A percentile compares a stretch with the other conserved stretches of the same genome.
These are phyloP conservation scores for Aleurites moluccanus DNA, from an alignment of 441 rosid species.

Conservation along the genomic window DNA sequence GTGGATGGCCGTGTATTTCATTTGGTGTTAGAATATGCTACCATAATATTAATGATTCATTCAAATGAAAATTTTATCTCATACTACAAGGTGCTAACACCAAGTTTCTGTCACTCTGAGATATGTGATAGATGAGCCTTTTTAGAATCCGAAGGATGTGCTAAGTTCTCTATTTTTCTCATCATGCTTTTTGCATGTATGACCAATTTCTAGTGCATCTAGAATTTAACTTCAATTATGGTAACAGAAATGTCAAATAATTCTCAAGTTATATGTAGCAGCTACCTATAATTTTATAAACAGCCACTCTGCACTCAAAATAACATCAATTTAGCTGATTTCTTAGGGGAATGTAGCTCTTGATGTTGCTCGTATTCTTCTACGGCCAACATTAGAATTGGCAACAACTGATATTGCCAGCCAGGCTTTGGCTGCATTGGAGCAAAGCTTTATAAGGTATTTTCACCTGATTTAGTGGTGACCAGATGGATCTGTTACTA, in stretches of 20 bases:
- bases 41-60: not conserved
- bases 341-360: conserved; percentile 96
- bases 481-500: conserved; percentile 10
- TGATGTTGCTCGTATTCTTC: conserved; percentile 85
- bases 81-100: not conserved
- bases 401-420: conserved; percentile 78
- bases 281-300: not conserved
- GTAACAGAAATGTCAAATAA: not conserved
- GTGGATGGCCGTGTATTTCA: not conserved
- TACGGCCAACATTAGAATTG: conserved; percentile 68
- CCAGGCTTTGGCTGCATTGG: conserved; percentile 71
- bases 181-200: not conserved
- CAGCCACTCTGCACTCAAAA: not conserved
- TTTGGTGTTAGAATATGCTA: not conserved
- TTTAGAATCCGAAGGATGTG: not conserved
- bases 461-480: conserved; percentile 6
- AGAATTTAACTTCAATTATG: not conserved
- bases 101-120: not conserved
- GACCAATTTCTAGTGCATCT: not conserved
- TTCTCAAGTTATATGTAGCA: not conserved
- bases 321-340: conserved; percentile 10
- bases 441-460: conserved; percentile 80
- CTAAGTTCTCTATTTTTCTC: not conserved
- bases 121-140: not conserved
- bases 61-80: not conserved